phyloP scores from a whole-genome alignment of 441 rosid genomes.

The Euphorbia schlechtendalii region DNA sequence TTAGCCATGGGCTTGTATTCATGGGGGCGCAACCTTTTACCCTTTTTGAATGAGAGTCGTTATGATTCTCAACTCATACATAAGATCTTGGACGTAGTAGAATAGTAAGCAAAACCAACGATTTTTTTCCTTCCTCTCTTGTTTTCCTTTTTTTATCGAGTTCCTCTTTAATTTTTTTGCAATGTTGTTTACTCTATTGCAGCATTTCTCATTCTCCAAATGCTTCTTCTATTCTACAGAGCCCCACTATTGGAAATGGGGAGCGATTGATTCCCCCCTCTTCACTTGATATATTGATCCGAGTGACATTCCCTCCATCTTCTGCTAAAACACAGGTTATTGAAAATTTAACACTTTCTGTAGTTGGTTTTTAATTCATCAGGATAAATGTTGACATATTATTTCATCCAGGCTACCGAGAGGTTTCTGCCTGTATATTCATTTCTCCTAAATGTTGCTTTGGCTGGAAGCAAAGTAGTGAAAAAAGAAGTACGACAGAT shows the following conservation, averaged over 20 bases:
- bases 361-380: too few relatives aligned
- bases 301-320: slow-evolving; percentile 64
- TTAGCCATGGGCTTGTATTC: slow-evolving; percentile 60
- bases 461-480: slow-evolving; percentile 89
- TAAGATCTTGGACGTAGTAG: slow-evolving; percentile 68
- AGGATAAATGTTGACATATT: too few relatives aligned
- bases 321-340: slow-evolving; percentile 75
- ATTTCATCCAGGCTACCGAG: slow-evolving; percentile 65
- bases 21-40: slow-evolving; percentile 68
- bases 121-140: background rate
- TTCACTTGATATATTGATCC: slow-evolving; percentile 58
- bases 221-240: slow-evolving; percentile 63
- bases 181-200: slow-evolving; percentile 11
- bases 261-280: slow-evolving; percentile 82
- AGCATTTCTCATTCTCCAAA: slow-evolving; percentile 73
- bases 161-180: slow-evolving; percentile 9
- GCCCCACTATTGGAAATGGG: slow-evolving; percentile 81
- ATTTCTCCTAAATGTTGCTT: slow-evolving; percentile 65
- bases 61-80: slow-evolving; percentile 71
- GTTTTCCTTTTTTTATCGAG: background rate
- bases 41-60: slow-evolving; percentile 42
- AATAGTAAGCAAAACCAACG: slow-evolving; percentile 32
- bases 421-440: slow-evolving; percentile 78
- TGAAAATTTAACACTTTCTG: slow-evolving; percentile 10
- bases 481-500: slow-evolving; percentile 69